Percentiles rank a stretch among this genome's conserved stretches.
These are phyloP conservation scores for Phytophthora pini DNA, from an alignment of 352 stramenopile species.

Conservation along the genomic window DNA sequence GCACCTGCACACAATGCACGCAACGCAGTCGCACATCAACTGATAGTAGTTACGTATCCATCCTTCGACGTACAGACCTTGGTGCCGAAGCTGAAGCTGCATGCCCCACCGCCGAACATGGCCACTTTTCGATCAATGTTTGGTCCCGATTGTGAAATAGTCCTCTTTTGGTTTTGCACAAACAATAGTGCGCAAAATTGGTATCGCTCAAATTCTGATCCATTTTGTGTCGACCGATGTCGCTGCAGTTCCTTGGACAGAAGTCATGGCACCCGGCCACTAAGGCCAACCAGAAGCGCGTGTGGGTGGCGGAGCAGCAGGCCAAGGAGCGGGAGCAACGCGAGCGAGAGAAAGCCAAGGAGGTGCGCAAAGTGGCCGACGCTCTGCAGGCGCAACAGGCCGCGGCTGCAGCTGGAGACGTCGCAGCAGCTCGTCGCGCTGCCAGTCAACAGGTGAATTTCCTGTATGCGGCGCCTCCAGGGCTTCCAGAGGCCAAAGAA, in stretches of 20 bases:
- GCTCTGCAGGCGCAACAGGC: constrained; percentile 61
- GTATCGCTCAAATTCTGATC: background rate
- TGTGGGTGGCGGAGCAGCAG: constrained; percentile 87
- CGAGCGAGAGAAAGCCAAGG: constrained; percentile 67
- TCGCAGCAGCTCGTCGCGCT: constrained; percentile 44
- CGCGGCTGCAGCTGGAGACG: constrained; percentile 63
- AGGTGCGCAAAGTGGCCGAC: constrained; percentile 73
- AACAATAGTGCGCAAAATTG: background rate
- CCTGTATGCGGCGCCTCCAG: constrained; percentile 76
- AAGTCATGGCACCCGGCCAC: constrained; percentile 84
- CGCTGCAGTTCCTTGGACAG: constrained; percentile 82
- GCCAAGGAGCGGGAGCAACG: constrained; percentile 51
- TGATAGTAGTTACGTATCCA: background rate
- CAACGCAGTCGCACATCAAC: background rate
- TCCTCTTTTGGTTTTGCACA: too few relatives aligned
- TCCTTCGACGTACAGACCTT: constrained; percentile 30
- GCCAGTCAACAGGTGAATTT: constrained; percentile 74
- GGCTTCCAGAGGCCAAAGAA: constrained; percentile 52
- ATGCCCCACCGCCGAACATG: constrained; percentile 44
- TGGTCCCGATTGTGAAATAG: too few relatives aligned
- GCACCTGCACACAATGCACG: constrained; percentile 40
- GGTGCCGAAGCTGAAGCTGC: constrained; percentile 51
- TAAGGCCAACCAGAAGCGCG: constrained; percentile 85
- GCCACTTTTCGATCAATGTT: too few relatives aligned
- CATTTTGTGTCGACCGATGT: constrained; percentile 42